These are phyloP conservation scores for Cystoderma amianthinum DNA, from an alignment of 768 basidiomycete genomes.

Conservation along the genomic window DNA sequence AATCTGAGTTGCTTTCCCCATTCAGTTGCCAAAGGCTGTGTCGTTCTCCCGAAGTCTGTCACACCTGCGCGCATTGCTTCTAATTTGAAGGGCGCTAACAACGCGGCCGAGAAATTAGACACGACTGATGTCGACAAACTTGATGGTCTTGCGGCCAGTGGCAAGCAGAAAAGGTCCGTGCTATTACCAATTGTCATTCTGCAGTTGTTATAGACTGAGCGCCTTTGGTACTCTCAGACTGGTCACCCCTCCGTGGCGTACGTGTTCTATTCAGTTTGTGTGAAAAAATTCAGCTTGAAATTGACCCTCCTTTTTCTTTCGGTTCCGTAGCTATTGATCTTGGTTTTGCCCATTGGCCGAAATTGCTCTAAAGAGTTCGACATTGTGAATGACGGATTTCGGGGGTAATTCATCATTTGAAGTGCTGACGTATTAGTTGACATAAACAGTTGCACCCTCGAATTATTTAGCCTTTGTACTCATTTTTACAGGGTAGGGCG, in stretches of 20 bases:
- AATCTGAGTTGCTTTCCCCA: constrained; percentile 6
- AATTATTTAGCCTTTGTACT: not conserved
- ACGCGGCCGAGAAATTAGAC: constrained; percentile 37
- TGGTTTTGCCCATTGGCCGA: constrained; percentile 64
- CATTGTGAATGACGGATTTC: not conserved
- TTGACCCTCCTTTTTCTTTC: constrained; percentile 9
- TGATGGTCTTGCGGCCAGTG: constrained; percentile 49
- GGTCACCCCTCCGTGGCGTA: constrained; percentile 67
- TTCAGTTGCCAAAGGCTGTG: constrained; percentile 54
- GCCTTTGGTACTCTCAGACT: constrained; percentile 25
- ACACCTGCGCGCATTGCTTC: constrained; percentile 59
- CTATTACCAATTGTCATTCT: constrained; percentile 9
- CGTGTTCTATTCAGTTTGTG: constrained; percentile 17
- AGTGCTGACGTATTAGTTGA: not conserved
- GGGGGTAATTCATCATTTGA: not conserved
- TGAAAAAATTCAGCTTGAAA: not conserved
- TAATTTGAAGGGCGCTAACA: constrained; percentile 47
- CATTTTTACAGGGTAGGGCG: too few relatives aligned
- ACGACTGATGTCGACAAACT: constrained; percentile 46
- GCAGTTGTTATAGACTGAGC: constrained; percentile 4
- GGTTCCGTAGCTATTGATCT: constrained; percentile 46
- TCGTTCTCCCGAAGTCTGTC: constrained; percentile 74
- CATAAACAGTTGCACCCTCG: not conserved
- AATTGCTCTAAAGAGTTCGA: constrained; percentile 8
- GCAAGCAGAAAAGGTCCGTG: constrained; percentile 57